Base-by-base conservation (phyloP, 345 rosid species). In the Moricandia moricandioides region DNA sequence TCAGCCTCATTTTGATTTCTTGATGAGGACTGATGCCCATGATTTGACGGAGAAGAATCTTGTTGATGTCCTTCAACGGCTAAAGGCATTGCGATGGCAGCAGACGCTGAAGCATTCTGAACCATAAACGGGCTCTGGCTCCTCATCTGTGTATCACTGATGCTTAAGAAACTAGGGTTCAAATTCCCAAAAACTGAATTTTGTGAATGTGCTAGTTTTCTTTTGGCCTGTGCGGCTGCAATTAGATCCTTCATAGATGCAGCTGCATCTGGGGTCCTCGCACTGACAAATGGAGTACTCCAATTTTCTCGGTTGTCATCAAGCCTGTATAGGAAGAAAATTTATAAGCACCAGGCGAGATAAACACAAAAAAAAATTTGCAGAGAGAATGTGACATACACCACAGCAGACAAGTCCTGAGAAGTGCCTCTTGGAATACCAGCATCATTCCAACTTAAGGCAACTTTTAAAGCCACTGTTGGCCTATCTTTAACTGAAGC, bases 191-290 rank as follows among this genome's bases (percentile, higher is more conserved):
- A 78, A 27, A 62, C 2, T 69, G 82, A 83, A 55, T 80, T 82
- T 39, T 88, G 98, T 18, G 80, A 84, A 73, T 91, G 97, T 73
- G 96, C 97, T 75, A 82, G 85, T 81, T 76, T 88, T 80, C 98
- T 88, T 82, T 92, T 96, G 52, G 91, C 99, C 78, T 87, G 99
- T 62, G 99, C 99, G 62, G 96, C 97, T 54, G 99, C 99, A 84
- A 96, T 92, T 65, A 96, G 89, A 88, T 87, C 80, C 87, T 89
- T 92, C 97, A 96, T 86, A 59, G 99, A 87, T 43, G 82, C 60
- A 75, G 76, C 76, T 65, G 94, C 83, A 77, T 92, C 96, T 37
- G 86, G 83, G 72, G 91, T 87, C 82, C 68, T 90, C 64, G 83
- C 79, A 75, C 79, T 83, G 16, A 56, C 63, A 73, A 86, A 67